Conservation (phyloP, 139 green algal species). For the Chlorella sp. region DNA sequence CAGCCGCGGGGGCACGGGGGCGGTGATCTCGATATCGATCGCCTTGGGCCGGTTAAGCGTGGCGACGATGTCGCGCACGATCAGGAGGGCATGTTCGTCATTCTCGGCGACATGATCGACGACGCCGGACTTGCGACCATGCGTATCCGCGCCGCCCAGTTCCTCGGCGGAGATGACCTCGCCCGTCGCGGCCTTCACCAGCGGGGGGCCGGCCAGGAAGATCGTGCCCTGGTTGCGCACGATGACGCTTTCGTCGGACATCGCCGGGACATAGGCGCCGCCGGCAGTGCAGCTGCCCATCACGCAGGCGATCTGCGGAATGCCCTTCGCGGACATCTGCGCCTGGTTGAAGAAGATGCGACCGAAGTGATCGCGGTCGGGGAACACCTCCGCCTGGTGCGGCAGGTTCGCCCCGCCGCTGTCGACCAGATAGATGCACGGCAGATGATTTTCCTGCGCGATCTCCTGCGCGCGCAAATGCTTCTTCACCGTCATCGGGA, state of each 20-base stretch:
- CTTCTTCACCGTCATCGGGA: constrained; percentile 96
- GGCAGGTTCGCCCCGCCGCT: constrained; percentile 97
- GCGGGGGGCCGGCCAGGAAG: constrained; percentile 75
- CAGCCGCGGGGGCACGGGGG: constrained; percentile 72
- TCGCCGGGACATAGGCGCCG: constrained; percentile 82
- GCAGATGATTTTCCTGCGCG: constrained; percentile 80
- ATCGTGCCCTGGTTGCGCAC: constrained; percentile 84
- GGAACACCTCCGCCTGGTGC: constrained; percentile 92
- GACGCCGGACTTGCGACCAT: too few species aligned
- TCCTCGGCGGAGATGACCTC: constrained; percentile 92
- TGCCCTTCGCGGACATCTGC: constrained; percentile 82
- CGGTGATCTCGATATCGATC: too few species aligned
- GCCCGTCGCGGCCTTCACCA: constrained; percentile 86
- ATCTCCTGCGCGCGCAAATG: constrained; percentile 94
- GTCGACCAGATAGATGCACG: too few species aligned
- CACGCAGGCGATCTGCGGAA: constrained; percentile 93
- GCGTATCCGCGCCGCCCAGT: constrained; percentile 89
- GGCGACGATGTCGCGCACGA: too few species aligned
- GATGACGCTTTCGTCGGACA: constrained; percentile 88
- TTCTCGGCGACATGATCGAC: too few species aligned
- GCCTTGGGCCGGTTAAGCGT: too few species aligned
- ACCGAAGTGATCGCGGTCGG: constrained; percentile 94
- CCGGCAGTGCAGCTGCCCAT: constrained; percentile 95
- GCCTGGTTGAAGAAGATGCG: constrained; percentile 92
- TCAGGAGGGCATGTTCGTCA: too few species aligned